These are phyloP conservation scores for Leishmania aethiopica DNA, from an alignment of 208 protist genomes.

Conservation along the genomic window DNA sequence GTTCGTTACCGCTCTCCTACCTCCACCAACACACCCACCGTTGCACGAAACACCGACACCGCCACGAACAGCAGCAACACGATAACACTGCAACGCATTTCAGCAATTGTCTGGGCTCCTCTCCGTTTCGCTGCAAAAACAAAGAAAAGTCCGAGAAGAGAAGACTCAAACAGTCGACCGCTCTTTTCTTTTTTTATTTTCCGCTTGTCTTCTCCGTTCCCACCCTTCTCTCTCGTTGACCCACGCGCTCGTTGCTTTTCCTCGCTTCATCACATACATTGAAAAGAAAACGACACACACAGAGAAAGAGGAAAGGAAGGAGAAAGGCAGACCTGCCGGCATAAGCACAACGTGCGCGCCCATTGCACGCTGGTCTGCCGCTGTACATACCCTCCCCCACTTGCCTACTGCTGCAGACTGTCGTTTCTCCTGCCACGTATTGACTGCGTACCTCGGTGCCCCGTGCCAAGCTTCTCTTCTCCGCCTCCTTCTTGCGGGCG, in stretches of 20 bases:
- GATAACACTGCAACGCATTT: not conserved
- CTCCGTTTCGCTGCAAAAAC: not conserved
- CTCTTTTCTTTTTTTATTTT: not conserved
- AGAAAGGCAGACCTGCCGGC: not conserved
- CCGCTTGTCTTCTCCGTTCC: not conserved
- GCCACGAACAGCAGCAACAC: not conserved
- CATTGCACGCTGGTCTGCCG: not conserved
- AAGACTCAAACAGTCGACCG: not conserved
- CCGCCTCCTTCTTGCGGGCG: not conserved
- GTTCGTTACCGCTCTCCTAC: not conserved
- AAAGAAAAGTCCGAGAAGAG: not conserved
- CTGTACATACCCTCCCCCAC: not conserved
- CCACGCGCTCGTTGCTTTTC: not conserved
- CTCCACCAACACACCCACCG: not conserved
- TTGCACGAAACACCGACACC: not conserved
- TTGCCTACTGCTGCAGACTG: not conserved
- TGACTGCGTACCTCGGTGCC: not conserved
- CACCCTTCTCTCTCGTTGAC: not conserved
- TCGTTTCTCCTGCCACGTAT: not conserved
- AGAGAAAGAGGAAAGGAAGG: not conserved
- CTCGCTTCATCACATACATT: not conserved
- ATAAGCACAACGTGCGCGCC: not conserved
- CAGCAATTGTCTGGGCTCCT: not conserved
- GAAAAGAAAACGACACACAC: not conserved
- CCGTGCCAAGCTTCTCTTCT: not conserved